Base-by-base conservation (phyloP, 768 basidiomycete species). In the Hygrocybe coccinea region DNA sequence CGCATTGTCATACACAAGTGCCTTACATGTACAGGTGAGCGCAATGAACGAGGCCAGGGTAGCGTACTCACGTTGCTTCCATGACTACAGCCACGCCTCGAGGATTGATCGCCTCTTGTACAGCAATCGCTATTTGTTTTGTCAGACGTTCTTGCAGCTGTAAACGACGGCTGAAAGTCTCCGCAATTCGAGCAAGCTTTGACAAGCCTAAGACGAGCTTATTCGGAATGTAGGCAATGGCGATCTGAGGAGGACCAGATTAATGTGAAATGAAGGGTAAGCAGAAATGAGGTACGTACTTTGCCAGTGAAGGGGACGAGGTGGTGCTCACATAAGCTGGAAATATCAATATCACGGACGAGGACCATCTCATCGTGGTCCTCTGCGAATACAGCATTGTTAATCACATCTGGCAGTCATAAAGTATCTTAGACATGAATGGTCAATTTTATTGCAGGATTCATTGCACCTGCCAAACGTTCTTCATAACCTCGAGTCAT, bases 281-380 rank as follows among this genome's bases (percentile, higher is more conserved):
- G 39, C 33, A 55, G 53, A 51, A 24, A 57, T 45, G 22, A 57
- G 48, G 14, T 41, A 70, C 86, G 57, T 61, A 92, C 95, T 77
- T 97, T 97, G 62, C 95, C 97, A 33, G 89, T 93, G 75, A 98
- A 98, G 17, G 97, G 97, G 29, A 98, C 94, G 58, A 99, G 79
- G 70, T 99, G 97, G 68, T 99, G 97, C 76, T 99, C 97, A 73
- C 97, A 99, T 56, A 99, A 75, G 67, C 92, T 95, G 45, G 92
- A 97, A 56, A 99, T 86, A 68, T 97, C 91, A 64, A 99, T 98
- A 68, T 99, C 95, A 57, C 90, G 84, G 54, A 99, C 95, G 56
- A 99, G 83, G 39, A 99, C 97, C 93, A 99, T 95, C 72, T 99
- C 97, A 65, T 98, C 97, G 75, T 99, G 97, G 72, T 99, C 93